These are phyloP conservation scores for Rhizoclosmatium globosum DNA, from an alignment of 192 early-diverging fungal genomes.

Conservation along the genomic window DNA sequence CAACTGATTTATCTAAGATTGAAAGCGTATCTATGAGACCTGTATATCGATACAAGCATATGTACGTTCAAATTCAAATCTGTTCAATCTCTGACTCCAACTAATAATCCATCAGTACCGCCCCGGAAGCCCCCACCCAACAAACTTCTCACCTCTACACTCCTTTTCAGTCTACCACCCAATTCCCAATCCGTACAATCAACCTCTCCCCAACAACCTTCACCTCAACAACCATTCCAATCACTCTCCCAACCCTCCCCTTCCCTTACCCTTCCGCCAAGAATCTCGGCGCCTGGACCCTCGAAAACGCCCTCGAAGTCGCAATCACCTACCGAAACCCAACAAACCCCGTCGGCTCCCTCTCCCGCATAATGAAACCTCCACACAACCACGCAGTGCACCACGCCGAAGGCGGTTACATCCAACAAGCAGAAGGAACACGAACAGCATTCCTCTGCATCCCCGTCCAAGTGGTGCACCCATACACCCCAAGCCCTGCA, in stretches of 20 bases:
- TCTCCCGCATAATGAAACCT: slow-evolving; percentile 18
- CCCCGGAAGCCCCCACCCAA: not conserved
- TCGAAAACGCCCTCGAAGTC: slow-evolving; percentile 28
- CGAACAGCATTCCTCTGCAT: slow-evolving; percentile 5
- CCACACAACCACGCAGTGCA: slow-evolving; percentile 17
- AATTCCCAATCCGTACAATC: not conserved
- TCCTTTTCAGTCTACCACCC: slow-evolving; percentile 1
- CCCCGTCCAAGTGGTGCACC: slow-evolving; percentile 12
- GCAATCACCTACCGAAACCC: not conserved
- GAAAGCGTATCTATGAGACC: slow-evolving; percentile 7
- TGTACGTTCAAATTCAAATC: not conserved
- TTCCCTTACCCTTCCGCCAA: slow-evolving; percentile 21
- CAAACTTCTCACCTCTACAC: slow-evolving; percentile 25
- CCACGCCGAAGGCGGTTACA: slow-evolving; percentile 10
- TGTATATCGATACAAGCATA: slow-evolving; percentile 21
- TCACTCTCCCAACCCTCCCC: not conserved
- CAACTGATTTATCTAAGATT: slow-evolving; percentile 15
- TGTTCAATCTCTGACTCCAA: not conserved
- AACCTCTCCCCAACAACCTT: not conserved
- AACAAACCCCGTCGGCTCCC: not conserved
- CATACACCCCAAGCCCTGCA: not conserved
- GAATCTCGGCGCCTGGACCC: slow-evolving; percentile 26
- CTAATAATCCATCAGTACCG: not conserved
- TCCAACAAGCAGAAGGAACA: not conserved
- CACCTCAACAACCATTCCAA: not conserved